Base-by-base conservation (phyloP, 768 basidiomycete genomes). In the Naganishia vishniacii region DNA sequence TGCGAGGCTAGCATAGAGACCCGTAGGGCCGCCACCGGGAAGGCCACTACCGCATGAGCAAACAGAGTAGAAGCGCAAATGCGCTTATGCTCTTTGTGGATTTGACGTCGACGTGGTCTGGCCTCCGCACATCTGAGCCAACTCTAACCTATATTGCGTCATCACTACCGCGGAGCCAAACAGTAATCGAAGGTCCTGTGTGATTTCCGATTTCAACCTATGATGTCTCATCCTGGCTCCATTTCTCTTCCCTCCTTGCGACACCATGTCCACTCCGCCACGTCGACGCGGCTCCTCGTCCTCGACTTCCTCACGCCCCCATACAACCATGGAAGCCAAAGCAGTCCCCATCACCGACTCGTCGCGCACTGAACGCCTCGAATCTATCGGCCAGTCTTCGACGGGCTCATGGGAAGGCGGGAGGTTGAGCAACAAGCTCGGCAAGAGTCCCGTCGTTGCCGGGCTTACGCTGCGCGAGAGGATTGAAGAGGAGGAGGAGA, bases 361-460 rank as follows among this genome's bases (percentile, higher is more conserved):
- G 48, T 32, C 67, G 25, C 51, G 47, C 31, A 41, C 51, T 0
- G 60, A 66, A 37, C 70, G 70, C 25, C 66, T 77, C 18, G 69
- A 70, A 16, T 61, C 61, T 18, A 64, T 77, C 29, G 70, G 69
- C 25, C 68, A 73, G 59, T 74, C 75, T 2, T 74, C 73, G 9
- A 73, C 71, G 20, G 75, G 73, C n/a, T 66, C 68, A 31, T 77
- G 75, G 75, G 75, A 77, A 59, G 58, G 71, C 18, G 75, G 75
- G 15, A 63, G 70, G 31, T 20, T 56, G 15, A 63, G 48, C 26
- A 51, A 63, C 26, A 51, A 63, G 32, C 62, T 71, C 59, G 42
- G 59, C 4, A 42, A 63, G 49, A 60, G 46, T 46, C 51, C 48
- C 28, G 48, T 23, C 13, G 62, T 20, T 26, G 44, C 37, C 13